Base-by-base conservation (phyloP, 202 grass and related monocot genomes). In the Schoenoplectus tabernaemontani region DNA sequence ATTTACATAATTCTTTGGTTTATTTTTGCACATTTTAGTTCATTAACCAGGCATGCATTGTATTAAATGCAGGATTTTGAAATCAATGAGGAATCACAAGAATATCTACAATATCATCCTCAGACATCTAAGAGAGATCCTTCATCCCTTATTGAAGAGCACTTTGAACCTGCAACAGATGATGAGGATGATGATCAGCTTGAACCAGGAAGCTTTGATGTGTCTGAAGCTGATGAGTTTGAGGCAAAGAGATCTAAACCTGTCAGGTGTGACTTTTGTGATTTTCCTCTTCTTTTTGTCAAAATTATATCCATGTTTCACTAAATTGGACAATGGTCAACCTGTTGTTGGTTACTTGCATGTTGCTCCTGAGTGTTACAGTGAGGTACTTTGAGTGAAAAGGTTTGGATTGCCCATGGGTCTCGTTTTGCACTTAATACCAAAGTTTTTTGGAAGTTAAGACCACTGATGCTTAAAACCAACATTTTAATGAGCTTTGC, bases 71-170 rank as follows among this genome's bases (percentile, higher is more conserved):
- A 98, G 91, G 86, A 86, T 77, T 98, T 83, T 71, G 88, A 98
- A 89, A 85, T 98, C 3, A 88, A 95, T 82, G 86, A 83, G 83
- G 12, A 77, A 73, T 94, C 95, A 63, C 82, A 1, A 39, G 91
- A 92, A 70, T 98, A 86, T 79, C 78, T 66, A n/a, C 82, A 90
- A 78, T 85, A 94, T 78, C 89, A 94, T 89, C 95, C 95, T 86
- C 83, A 83, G 83, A 57, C 54, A 20, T 68, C 84, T 39, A 85
- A 7, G 19, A 89, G 84, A 84, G 83, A 90, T 65, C 84, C 88
- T 30, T 83, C 57, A 62, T 79, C 17, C 36, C 73, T 90, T 77
- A 82, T 91, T 20, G 83, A 91, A 57, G 89, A 98, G 70, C 89
- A 98, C 51, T 94, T 98, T 79, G 86, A 94, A 20, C 89, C 82